A percentile compares a stretch with the other conserved stretches of the same genome.
Conservation (phyloP, 2,329 filamentous ascomycete genomes). For the Neofusicoccum kwambonambiense region DNA sequence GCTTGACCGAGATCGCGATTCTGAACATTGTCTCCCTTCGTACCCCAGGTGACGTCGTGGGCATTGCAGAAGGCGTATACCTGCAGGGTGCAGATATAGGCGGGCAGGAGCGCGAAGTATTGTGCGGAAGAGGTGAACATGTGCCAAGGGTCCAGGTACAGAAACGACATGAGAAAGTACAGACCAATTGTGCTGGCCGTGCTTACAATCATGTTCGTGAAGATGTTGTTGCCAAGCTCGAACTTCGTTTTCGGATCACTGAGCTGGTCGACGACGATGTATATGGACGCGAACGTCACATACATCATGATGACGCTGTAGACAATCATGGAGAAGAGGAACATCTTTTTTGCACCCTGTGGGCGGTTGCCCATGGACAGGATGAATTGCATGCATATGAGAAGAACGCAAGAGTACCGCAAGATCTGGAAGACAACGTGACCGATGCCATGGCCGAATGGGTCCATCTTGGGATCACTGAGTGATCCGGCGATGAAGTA, state of each 20-base stretch:
- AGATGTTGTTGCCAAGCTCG: conserved; percentile 77
- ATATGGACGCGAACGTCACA: conserved; percentile 84
- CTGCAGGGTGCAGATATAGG: conserved; percentile 95
- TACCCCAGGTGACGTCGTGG: conserved; percentile 98
- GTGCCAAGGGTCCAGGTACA: conserved; percentile 98
- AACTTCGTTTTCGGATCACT: conserved; percentile 52
- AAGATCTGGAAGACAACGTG: conserved; percentile 82
- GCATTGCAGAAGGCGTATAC: conserved; percentile 99
- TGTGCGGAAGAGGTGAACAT: conserved; percentile 91
- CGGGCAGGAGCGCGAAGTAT: conserved; percentile 89
- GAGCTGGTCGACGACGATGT: conserved; percentile 84
- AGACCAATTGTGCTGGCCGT: conserved; percentile 85
- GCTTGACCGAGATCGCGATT: conserved; percentile 90
- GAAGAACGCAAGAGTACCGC: conserved; percentile 78
- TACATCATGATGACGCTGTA: conserved; percentile 95
- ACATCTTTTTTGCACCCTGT: conserved; percentile 90
- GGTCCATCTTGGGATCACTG: conserved; percentile 74
- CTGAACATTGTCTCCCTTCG: conserved; percentile 95
- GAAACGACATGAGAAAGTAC: conserved; percentile 93
- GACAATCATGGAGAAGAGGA: conserved; percentile 82
- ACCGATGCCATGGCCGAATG: conserved; percentile 85
- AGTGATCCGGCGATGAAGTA: conserved; percentile 96
- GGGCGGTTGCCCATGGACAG: conserved; percentile 93
- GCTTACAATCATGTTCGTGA: conserved; percentile 91
- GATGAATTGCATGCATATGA: conserved; percentile 95